Conservation (phyloP, 2,329 filamentous ascomycete genomes). For the Acrocalymma vagum region DNA sequence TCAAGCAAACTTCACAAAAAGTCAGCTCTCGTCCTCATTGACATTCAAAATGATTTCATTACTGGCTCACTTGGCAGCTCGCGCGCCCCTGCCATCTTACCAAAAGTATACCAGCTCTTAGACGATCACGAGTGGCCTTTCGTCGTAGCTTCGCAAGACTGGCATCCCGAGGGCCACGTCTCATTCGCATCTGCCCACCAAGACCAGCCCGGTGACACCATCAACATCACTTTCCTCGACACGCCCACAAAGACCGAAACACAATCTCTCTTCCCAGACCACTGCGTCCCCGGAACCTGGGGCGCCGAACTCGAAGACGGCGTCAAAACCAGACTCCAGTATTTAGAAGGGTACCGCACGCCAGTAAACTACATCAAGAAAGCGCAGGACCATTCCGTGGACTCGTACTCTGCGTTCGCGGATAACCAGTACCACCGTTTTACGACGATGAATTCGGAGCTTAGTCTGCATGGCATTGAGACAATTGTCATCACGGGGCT, state of each 20-base stretch:
- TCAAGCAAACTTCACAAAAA: constrained; percentile 26
- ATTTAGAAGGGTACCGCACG: constrained; percentile 26
- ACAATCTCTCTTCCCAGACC: constrained; percentile 24
- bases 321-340: constrained; percentile 25
- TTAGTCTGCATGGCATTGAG: constrained; percentile 24
- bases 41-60: constrained; percentile 37
- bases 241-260: constrained; percentile 24
- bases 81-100: constrained; percentile 24
- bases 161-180: constrained; percentile 29
- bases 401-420: constrained; percentile 32
- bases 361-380: constrained; percentile 35
- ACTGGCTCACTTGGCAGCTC: constrained; percentile 28
- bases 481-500: constrained; percentile 27
- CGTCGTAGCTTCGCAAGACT: constrained; percentile 32
- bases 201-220: constrained; percentile 14
- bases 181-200: constrained; percentile 28
- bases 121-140: constrained; percentile 34
- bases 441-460: constrained; percentile 25
- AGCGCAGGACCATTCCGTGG: constrained; percentile 29
- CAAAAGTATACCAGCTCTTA: constrained; percentile 28
- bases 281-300: constrained; percentile 29
- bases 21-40: constrained; percentile 30
- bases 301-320: constrained; percentile 27
- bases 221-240: constrained; percentile 28
- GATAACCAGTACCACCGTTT: constrained; percentile 35